Base-by-base conservation (phyloP, 2,329 filamentous ascomycete species). In the Parasarocladium wereldwijsianum region DNA sequence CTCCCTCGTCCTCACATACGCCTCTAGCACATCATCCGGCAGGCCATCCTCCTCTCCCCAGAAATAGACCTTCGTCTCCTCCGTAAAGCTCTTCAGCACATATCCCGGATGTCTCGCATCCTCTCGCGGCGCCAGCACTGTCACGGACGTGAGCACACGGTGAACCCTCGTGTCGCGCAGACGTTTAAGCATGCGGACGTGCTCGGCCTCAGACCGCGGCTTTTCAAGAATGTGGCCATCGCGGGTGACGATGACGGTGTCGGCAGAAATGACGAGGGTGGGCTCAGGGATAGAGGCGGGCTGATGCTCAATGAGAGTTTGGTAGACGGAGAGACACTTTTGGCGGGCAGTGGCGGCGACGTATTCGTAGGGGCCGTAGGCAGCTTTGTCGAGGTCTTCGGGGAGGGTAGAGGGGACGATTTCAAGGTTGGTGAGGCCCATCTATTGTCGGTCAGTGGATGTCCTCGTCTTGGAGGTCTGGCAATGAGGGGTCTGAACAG, bases 31-130 rank as follows among this genome's bases (percentile, higher is more conserved):
- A 35, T 93, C 85, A 56, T 98, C 87, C 10, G 62, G 58, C 35
- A 73, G 47, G 4, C 69, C 69, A 11, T 68, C 59, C 10, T 45
- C 43, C 41, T 67, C 69, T 34, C 63, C 55, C 47, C 85, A 83
- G 54, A 98, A 98, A 47, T 69, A 72, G n/a, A 98, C 90, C 36
- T 65, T 70, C 25, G 87, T 96, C 63, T 93, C 86, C 58, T 96
- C 87, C 5, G 90, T 82, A 45, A 80, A 70, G 24, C 70, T 75
- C 44, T 82, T 76, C 30, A 93, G 60, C 37, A 74, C 73, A 57
- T 98, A 98, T 0, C 90, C 90, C 0, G 90, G 90, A 47, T 83
- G 73, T 32, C 71, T 60, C 1, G 84, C 78, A 46, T 84, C 86
- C 32, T 77, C 76, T 36, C 87, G 58, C 14, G 90, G 90, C 31